Base-by-base conservation (phyloP, 352 stramenopile genomes). In the Elongisporangium anandrum region DNA sequence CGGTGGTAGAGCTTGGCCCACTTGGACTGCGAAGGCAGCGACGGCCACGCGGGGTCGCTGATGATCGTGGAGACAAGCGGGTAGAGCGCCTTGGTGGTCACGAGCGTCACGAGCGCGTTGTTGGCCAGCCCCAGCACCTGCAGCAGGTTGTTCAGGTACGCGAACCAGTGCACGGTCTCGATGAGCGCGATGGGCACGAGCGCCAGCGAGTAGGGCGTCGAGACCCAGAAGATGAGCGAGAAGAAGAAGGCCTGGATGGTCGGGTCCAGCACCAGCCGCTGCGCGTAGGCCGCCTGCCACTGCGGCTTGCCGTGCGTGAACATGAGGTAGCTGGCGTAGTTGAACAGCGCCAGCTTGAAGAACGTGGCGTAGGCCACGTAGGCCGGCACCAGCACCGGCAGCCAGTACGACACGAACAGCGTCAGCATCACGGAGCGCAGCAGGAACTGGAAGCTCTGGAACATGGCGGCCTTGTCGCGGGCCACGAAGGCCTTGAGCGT, bases 161-260 rank as follows among this genome's bases (percentile, higher is more conserved):
- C 66, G 29, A 79, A 74, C 39, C 82, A 78, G 58, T 96, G 87
- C 52, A 95, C 85, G 59, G 86, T 77, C 53, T 96, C 88, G 54
- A 90, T 65, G 23, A 95, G 59, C 22, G 93, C 67, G n/a, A 95
- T 73, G 3, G 87, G 86, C 51, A 94, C 59, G 60, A 95, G 65
- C 4, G 86, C 88, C 65, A 96, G 72, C 15, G 71, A 68, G 63
- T 90, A 85, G n/a, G 86, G 81, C 47, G 62, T 59, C 50, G 81
- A 90, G 59, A 94, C 79, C 70, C 77, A 94, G 62, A 96, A 96
- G 49, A 96, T 73, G 29, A 95, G 69, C 34, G 76, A 90, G 70
- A 92, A 93, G 70, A 95, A 90, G 23, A 95, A 73, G 59, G 83
- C 73, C 64, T 96, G 88, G 26, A 85, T 79, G 23, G 85, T 80